Base-by-base conservation (phyloP, 2,329 filamentous ascomycete species). In the Aspergillus proliferans region DNA sequence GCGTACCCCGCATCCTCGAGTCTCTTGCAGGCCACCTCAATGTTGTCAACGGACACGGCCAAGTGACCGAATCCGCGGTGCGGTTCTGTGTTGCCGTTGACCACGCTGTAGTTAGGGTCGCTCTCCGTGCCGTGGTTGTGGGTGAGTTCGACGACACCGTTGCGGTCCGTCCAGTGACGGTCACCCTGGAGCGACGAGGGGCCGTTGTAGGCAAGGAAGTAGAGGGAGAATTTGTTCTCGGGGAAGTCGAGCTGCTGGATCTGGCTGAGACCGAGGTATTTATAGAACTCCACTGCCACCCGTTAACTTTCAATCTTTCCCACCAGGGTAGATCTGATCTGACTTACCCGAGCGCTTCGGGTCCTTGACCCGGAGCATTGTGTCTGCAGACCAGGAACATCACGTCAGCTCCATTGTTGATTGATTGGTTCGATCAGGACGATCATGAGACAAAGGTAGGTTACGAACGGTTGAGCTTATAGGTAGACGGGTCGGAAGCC, bases 301-400 rank as follows among this genome's bases (percentile, higher is more conserved):
- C n/a, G 8, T 38, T 10, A 22, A 8, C 10, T 26, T 39, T 22
- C 28, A 8, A 12, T 24, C 24, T 12, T 33, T 33, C 10, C 43
- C n/a, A 34, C 18, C 18, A 40, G 10, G 44, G 6, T 22, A 43
- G 30, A 50, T 44, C 4, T 34, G 34, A 21, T 38, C n/a, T 30
- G 26, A 65, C 72, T 43, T 75, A 86, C 85, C 72, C 36, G 86
- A 89, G 66, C 78, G 82, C 72, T 91, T 85, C 9, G 92, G 92
- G 73, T 98, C 90, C 73, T 97, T 97, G 66, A 97, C 87, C 69
- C 92, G 86, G 67, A 95, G 78, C 88, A 88, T 93, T 34, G 73
- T 71, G 55, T 75, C 68, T 73, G 36, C 47, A 45, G 12, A 10
- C 12, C 50, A 15, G 41, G 22, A 49, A 36, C 34, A 33, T 24